phyloP scores from a whole-genome alignment of 2,329 filamentous ascomycete species.

The Cordyceps fumosorosea region DNA sequence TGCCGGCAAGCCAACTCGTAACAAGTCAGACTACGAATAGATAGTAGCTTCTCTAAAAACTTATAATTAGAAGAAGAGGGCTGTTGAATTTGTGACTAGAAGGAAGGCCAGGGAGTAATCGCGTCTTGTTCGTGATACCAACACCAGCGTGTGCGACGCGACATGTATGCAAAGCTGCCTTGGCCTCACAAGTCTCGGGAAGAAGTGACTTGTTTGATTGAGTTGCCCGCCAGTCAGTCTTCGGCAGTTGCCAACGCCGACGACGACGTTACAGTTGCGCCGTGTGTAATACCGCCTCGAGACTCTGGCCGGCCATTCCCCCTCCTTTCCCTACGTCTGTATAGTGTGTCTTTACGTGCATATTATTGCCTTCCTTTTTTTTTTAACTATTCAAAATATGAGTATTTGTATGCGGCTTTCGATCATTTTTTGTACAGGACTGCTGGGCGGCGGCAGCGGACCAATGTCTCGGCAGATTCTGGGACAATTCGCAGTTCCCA shows the following conservation, averaged over 20 bases:
- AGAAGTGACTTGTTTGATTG: neutral
- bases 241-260: constrained; percentile 6
- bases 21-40: neutral
- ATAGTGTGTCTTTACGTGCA: neutral
- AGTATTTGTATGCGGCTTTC: neutral
- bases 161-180: constrained; percentile 9
- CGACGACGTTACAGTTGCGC: neutral
- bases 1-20: neutral
- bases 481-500: neutral
- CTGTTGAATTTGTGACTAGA: neutral
- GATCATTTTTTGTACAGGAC: neutral
- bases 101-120: neutral
- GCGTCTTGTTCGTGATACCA: neutral
- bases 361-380: no score
- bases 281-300: neutral
- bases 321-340: neutral
- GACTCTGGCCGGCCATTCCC: neutral
- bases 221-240: neutral
- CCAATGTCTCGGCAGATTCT: neutral
- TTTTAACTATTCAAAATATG: no score
- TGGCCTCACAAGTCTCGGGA: neutral
- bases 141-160: neutral
- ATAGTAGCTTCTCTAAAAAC: no score
- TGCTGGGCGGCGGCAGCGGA: neutral
- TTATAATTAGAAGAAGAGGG: neutral